Percentiles rank a stretch among this genome's conserved stretches.
Evolutionary conservation across 2,329 filamentous ascomycete genomes (phyloP).

Genomic region (Sodiomyces alkalinus): DNA sequence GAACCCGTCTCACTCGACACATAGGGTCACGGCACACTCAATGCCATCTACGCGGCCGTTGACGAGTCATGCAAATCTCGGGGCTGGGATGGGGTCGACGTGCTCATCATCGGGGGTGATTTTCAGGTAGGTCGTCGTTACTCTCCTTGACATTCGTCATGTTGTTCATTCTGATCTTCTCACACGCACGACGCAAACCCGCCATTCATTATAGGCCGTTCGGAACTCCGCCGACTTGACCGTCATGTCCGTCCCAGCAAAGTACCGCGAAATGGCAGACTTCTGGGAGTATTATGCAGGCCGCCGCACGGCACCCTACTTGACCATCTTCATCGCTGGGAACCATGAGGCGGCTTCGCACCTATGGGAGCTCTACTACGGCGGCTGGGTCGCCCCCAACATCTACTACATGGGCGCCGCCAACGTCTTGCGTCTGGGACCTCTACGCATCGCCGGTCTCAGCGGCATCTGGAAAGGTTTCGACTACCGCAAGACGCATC

Average conservation of each 20-base stretch:
- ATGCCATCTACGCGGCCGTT: slow-evolving; percentile 80
- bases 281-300: slow-evolving; percentile 93
- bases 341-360: slow-evolving; percentile 93
- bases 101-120: slow-evolving; percentile 90
- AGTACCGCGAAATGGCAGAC: slow-evolving; percentile 79
- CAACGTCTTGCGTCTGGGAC: slow-evolving; percentile 72
- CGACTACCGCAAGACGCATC: slow-evolving; percentile 72
- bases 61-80: slow-evolving; percentile 51
- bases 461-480: slow-evolving; percentile 92
- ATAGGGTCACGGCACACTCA: slow-evolving; percentile 78
- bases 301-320: slow-evolving; percentile 58
- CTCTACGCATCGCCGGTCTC: slow-evolving; percentile 74
- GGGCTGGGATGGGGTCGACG: slow-evolving; percentile 68
- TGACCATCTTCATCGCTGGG: slow-evolving; percentile 84
- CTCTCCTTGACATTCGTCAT: too few relatives aligned
- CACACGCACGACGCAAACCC: too few relatives aligned
- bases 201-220: slow-evolving; percentile 59
- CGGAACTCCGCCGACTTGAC: slow-evolving; percentile 80
- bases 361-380: slow-evolving; percentile 85
- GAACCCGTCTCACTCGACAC: background rate
- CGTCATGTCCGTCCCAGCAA: slow-evolving; percentile 76
- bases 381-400: slow-evolving; percentile 90
- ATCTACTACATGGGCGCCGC: slow-evolving; percentile 96
- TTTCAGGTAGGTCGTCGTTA: too few relatives aligned
- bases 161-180: too few relatives aligned